Evolutionary conservation across 768 basidiomycete genomes (phyloP).

Genomic region (Pisolithus microcarpus): DNA sequence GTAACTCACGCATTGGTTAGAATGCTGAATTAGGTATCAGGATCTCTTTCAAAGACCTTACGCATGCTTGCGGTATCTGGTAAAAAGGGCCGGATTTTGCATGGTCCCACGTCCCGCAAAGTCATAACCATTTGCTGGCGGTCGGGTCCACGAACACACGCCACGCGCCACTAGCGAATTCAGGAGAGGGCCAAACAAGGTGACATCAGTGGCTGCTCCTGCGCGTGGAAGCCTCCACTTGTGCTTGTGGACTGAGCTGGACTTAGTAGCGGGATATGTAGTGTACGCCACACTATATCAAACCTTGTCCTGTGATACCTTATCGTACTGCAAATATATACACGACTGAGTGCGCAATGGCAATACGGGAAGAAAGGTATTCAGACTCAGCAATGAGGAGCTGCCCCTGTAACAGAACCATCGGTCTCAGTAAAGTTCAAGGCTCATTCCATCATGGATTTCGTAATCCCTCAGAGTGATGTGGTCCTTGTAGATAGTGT

Average conservation of each 20-base stretch:
- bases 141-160: too few species aligned
- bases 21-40: too few species aligned
- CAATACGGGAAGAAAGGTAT: neutral
- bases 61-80: too few species aligned
- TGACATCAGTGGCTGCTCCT: too few species aligned
- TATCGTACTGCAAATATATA: conserved; percentile 6
- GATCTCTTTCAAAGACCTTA: too few species aligned
- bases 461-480: conserved; percentile 90
- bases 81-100: too few species aligned
- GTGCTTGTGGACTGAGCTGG: neutral
- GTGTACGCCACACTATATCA: neutral
- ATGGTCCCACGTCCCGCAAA: too few species aligned
- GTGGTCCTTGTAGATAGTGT: conserved; percentile 93
- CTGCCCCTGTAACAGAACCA: neutral
- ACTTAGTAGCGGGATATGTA: neutral
- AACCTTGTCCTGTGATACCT: conserved; percentile 8
- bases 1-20: too few species aligned
- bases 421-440: conserved; percentile 73
- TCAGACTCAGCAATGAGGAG: conserved; percentile 2
- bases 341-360: neutral
- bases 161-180: too few species aligned
- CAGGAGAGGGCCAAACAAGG: too few species aligned
- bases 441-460: conserved; percentile 87
- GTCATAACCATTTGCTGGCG: too few species aligned
- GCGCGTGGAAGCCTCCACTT: neutral